Evolutionary conservation across 2,329 filamentous ascomycete species (phyloP).

Genomic region (Trichoderma sp.): DNA sequence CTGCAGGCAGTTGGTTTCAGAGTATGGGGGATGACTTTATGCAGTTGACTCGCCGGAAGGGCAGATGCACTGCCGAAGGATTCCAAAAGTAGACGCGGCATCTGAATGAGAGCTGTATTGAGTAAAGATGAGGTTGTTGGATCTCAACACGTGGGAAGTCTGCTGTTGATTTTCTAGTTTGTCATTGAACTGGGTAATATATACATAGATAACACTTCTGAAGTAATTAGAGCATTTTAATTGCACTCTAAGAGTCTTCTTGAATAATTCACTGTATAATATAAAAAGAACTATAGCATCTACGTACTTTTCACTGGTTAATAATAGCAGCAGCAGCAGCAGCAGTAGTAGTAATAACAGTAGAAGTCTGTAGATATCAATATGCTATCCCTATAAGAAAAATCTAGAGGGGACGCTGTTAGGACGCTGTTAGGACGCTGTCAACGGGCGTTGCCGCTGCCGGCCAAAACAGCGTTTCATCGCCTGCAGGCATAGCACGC

Average conservation of each 20-base stretch:
- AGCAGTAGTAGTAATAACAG: no score
- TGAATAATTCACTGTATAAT: no score
- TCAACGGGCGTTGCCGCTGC: constrained; percentile 7
- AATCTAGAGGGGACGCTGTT: no score
- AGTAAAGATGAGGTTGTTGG: neutral
- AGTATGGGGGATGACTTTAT: neutral
- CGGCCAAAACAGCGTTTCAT: constrained; percentile 18
- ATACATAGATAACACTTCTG: no score
- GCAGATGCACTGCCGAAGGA: neutral
- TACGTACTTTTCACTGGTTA: no score
- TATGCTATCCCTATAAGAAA: no score
- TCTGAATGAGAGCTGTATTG: neutral
- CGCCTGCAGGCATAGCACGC: neutral
- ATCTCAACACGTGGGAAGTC: neutral
- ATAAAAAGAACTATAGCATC: no score
- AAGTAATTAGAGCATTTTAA: no score
- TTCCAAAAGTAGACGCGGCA: neutral
- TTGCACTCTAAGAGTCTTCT: no score
- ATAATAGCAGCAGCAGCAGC: neutral
- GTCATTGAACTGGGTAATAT: no score
- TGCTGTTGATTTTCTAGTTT: neutral
- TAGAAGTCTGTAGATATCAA: no score
- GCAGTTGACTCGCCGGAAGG: neutral
- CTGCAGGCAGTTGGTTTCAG: neutral
- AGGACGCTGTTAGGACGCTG: no score